Evolutionary conservation across 805 yeast species (phyloP).

Genomic region (Saccharomycopsis vini): DNA sequence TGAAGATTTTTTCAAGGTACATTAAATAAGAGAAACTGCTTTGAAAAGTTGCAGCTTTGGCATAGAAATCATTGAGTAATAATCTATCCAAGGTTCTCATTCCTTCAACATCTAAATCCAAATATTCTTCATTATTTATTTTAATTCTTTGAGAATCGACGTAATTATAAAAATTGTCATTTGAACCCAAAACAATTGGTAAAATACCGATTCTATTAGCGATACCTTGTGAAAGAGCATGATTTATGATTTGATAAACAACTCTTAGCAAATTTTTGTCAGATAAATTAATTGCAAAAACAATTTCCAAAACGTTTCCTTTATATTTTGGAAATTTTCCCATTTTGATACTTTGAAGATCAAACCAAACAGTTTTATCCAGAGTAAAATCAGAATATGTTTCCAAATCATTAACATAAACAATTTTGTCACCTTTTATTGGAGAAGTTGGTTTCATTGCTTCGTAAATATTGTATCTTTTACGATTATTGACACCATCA

Average conservation of each 20-base stretch:
- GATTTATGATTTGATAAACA: constrained; percentile 39
- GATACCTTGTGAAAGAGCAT: constrained; percentile 45
- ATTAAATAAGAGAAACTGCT: background rate
- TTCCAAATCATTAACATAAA: constrained; percentile 74
- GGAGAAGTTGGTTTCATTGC: constrained; percentile 21
- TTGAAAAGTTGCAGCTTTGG: background rate
- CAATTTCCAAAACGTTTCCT: constrained; percentile 67
- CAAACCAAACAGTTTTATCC: constrained; percentile 39
- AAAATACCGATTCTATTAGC: constrained; percentile 79
- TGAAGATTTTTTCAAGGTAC: background rate
- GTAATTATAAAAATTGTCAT: constrained; percentile 18
- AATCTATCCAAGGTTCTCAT: constrained; percentile 21
- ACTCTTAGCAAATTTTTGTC: constrained; percentile 42
- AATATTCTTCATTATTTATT: constrained; percentile 18
- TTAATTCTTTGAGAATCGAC: constrained; percentile 18
- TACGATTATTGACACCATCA: constrained; percentile 8
- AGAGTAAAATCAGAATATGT: constrained; percentile 40
- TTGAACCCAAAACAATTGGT: constrained; percentile 38
- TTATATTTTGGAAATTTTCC: constrained; percentile 62
- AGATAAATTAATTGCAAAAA: constrained; percentile 59
- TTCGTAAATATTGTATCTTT: constrained; percentile 11
- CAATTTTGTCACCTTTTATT: constrained; percentile 31
- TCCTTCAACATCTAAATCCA: constrained; percentile 18
- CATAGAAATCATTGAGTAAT: constrained; percentile 13
- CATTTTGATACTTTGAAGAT: constrained; percentile 28